Base-by-base conservation (phyloP, 1,284 basidiomycete species). In the Laetiporus sulphureus region DNA sequence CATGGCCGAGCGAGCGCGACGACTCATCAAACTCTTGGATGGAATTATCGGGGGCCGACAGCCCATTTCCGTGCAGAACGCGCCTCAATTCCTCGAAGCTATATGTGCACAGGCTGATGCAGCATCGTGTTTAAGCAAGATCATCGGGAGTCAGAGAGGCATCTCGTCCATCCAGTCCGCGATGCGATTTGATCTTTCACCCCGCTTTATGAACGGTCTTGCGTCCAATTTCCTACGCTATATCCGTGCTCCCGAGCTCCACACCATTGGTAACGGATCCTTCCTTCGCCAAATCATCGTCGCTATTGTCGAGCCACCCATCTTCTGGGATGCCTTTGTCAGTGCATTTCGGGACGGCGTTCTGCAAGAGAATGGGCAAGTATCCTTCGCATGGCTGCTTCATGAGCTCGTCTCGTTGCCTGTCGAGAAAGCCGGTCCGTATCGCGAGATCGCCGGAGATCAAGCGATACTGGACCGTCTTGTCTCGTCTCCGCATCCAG, bases 341-440 rank as follows among this genome's bases (percentile, higher is more conserved):
- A 45, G 61, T 6, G 68, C 70, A 3, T 73, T 77, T 35, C 51
- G 55, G 19, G 53, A 49, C 8, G 62, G 62, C 2, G 48, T 53
- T 13, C 55, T 83, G 32, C 43, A 64, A 16, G 56, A 60, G 11
- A 40, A 56, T 7, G 67, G 59, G 0, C 63, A 70, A 42, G 44
- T 50, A 1, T 53, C 56, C 15, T 76, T 80, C 48, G 72, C 68
- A 1, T 73, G 69, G 69, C 63, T 80, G 5, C 61, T 82, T 2
- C 60, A 66, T 8, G 65, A 74, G 45, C 66, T 81, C 20, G 56
- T 75, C 12, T 57, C 56, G 13, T 58, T 73, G n/a, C 60, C 70
- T 3, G 51, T 49, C 3, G 65, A 67, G 3, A 43, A 56, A 7
- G 62, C 64, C 0, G 50, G 51, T 3, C 48, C 54, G 1, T 74